Conservation (phyloP, 352 stramenopile species). For the Globisporangium spinosum region DNA sequence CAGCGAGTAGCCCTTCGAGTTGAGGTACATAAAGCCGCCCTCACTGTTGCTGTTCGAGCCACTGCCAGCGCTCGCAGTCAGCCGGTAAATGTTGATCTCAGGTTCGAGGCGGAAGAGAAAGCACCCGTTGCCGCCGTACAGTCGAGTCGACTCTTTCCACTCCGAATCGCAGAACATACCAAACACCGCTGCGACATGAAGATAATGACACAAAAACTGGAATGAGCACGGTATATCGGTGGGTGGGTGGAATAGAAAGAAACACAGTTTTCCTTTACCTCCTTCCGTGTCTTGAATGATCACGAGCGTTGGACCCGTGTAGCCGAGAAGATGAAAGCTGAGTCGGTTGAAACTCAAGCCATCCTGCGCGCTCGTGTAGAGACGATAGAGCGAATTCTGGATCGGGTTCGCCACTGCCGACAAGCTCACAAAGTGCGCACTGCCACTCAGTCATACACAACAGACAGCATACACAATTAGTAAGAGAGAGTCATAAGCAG, state of each 20-base stretch:
- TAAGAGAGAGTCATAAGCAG: not conserved
- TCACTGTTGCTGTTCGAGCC: conserved; percentile 12
- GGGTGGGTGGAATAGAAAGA: not conserved
- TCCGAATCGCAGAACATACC: conserved; percentile 84
- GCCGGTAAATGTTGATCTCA: conserved; percentile 59
- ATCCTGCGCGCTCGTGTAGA: conserved; percentile 81
- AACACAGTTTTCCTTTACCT: conserved; percentile 26
- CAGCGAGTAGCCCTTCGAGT: conserved; percentile 77
- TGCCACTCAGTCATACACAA: conserved; percentile 18
- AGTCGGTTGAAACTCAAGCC: conserved; percentile 83
- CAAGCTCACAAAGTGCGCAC: conserved; percentile 61
- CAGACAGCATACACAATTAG: not conserved
- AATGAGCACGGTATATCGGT: not conserved
- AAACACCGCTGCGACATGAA: conserved; percentile 53
- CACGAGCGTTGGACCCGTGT: conserved; percentile 65
- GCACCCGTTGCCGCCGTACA: conserved; percentile 77
- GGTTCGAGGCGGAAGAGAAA: conserved; percentile 76
- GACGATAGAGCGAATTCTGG: conserved; percentile 50
- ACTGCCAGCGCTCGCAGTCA: conserved; percentile 38
- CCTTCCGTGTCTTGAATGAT: conserved; percentile 67
- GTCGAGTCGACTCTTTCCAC: conserved; percentile 79
- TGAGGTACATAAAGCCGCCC: conserved; percentile 83
- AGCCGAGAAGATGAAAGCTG: conserved; percentile 78
- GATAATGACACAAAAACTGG: not conserved
- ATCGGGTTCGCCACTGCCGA: conserved; percentile 54